phyloP scores from a whole-genome alignment of 164 flowering plant species.

The Magnolia changhungtana region DNA sequence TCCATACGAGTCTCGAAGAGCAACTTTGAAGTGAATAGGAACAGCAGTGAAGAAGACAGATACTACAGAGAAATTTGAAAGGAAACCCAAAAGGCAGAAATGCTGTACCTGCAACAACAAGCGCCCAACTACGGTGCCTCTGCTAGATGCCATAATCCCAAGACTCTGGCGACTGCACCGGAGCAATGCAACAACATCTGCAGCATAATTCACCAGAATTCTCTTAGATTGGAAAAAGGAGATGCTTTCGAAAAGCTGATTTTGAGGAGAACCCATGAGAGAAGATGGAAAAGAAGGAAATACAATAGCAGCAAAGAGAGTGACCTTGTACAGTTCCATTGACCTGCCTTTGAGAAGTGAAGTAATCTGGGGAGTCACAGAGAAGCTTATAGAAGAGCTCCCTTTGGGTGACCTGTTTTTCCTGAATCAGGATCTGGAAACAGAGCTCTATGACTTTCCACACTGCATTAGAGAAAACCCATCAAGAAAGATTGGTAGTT shows the following conservation, averaged over 20 bases:
- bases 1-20: neutral
- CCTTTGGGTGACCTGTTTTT: constrained; percentile 81
- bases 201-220: constrained; percentile 2
- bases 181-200: constrained; percentile 92
- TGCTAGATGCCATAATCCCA: constrained; percentile 95
- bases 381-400: constrained; percentile 90
- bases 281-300: neutral
- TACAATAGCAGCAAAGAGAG: neutral
- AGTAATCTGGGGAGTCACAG: constrained; percentile 72
- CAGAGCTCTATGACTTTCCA: constrained; percentile 98
- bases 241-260: neutral
- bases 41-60: neutral
- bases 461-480: constrained; percentile 33
- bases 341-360: constrained; percentile 66
- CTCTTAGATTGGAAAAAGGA: neutral
- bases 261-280: neutral
- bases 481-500: neutral
- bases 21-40: neutral
- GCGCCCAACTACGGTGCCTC: constrained; percentile 85
- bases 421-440: constrained; percentile 55
- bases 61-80: neutral
- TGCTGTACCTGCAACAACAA: constrained; percentile 51
- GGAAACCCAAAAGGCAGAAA: neutral
- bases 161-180: constrained; percentile 88
- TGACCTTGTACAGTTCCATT: constrained; percentile 86